Conservation (phyloP, 108 stramenopile species). For the Conticribra weissflogii region DNA sequence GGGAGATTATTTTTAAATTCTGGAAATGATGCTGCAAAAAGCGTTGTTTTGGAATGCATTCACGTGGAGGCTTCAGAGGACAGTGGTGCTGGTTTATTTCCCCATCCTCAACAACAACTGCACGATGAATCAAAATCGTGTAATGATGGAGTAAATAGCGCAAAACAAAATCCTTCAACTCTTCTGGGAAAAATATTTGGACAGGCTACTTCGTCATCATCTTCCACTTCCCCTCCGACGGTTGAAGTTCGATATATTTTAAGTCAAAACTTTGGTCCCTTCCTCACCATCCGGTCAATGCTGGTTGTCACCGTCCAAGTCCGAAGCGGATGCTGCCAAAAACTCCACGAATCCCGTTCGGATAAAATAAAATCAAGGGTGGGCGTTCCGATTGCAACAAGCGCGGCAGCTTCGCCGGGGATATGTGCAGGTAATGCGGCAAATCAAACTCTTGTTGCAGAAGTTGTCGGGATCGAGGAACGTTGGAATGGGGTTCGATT, state of each 20-base stretch:
- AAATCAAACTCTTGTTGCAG: constrained; percentile 22
- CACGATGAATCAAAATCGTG: too few species aligned
- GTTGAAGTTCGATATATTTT: constrained; percentile 26
- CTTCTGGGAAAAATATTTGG: too few species aligned
- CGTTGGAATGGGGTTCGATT: constrained; percentile 40
- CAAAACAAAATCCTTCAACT: too few species aligned
- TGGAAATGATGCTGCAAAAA: constrained; percentile 22
- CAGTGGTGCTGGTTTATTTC: constrained; percentile 17
- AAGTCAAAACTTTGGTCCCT: constrained; percentile 6
- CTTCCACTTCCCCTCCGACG: constrained; percentile 19
- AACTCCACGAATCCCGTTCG: constrained; percentile 2
- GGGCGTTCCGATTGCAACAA: constrained; percentile 14
- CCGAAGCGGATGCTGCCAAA: constrained; percentile 8
- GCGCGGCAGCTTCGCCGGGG: constrained; percentile 10
- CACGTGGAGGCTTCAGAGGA: constrained; percentile 45
- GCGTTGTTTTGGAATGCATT: constrained; percentile 39
- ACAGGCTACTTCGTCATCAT: too few species aligned
- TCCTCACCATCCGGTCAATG: constrained; percentile 17
- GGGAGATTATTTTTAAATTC: constrained; percentile 16
- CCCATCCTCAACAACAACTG: too few species aligned
- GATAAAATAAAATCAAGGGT: constrained; percentile 11
- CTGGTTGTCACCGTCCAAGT: constrained; percentile 31
- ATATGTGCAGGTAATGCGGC: not conserved
- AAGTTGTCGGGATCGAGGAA: constrained; percentile 41
- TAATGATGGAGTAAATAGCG: too few species aligned